Evolutionary conservation across 768 basidiomycete genomes (phyloP).

Genomic region (Agaricus sinodeliciosus): DNA sequence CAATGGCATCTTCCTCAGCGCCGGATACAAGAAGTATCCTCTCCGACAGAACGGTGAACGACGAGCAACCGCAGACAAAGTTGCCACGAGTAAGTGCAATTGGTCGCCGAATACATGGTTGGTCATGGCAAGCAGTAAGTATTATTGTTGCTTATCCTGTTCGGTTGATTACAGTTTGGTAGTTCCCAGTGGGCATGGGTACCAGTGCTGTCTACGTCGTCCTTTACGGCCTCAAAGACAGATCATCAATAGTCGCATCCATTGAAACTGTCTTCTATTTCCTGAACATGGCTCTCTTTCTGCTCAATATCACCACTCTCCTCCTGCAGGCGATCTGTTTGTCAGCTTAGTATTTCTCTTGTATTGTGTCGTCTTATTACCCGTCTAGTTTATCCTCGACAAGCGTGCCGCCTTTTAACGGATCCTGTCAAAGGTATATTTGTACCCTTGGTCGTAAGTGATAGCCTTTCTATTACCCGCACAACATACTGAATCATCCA

Average conservation of each 20-base stretch:
- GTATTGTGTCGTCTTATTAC: not conserved
- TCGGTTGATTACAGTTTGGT: not conserved
- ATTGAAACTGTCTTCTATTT: constrained; percentile 41
- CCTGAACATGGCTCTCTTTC: constrained; percentile 36
- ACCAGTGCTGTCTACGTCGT: constrained; percentile 45
- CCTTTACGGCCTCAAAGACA: constrained; percentile 32
- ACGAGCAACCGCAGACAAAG: not conserved
- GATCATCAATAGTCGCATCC: constrained; percentile 22
- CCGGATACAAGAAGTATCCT: not conserved
- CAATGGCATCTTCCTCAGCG: not conserved
- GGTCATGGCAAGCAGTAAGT: constrained; percentile 45
- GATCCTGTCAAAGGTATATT: constrained; percentile 42
- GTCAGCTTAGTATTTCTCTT: constrained; percentile 9
- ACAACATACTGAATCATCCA: not conserved
- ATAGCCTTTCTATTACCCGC: not conserved
- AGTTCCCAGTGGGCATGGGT: constrained; percentile 47
- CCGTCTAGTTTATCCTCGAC: constrained; percentile 34
- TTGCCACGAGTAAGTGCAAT: constrained; percentile 2
- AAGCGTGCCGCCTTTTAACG: constrained; percentile 33
- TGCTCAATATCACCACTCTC: constrained; percentile 35
- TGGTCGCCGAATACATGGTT: constrained; percentile 34
- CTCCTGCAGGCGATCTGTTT: constrained; percentile 34
- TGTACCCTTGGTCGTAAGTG: constrained; percentile 25
- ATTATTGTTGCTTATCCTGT: not conserved
- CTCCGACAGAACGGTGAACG: constrained; percentile 3